Percentiles rank a stretch among this genome's conserved stretches.
phyloP scores from a whole-genome alignment of 768 basidiomycete species.

The Flagelloscypha sp. region DNA sequence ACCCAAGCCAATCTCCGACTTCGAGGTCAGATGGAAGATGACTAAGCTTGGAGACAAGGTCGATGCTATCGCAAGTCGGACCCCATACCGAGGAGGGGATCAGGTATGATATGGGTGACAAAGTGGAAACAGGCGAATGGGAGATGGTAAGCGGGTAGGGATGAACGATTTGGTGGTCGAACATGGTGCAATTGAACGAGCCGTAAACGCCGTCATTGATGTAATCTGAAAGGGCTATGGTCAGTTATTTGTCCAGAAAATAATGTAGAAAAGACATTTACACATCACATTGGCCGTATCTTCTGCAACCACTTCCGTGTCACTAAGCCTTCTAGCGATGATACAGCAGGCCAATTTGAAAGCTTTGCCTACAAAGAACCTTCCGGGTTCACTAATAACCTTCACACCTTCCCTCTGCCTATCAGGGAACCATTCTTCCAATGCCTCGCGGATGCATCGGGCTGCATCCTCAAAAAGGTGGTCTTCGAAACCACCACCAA shows the following conservation, averaged over 20 bases:
- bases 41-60: constrained; percentile 69
- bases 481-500: constrained; percentile 96
- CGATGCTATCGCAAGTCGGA: constrained; percentile 97
- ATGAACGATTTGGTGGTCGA: constrained; percentile 90
- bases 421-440: constrained; percentile 76
- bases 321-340: constrained; percentile 75
- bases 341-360: constrained; percentile 91
- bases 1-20: constrained; percentile 98
- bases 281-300: constrained; percentile 73
- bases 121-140: constrained; percentile 17
- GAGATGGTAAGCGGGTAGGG: constrained; percentile 76
- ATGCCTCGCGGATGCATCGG: constrained; percentile 54
- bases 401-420: constrained; percentile 54
- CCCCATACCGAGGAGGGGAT: constrained; percentile 83
- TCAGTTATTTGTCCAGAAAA: constrained; percentile 16
- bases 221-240: constrained; percentile 58
- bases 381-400: constrained; percentile 92
- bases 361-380: constrained; percentile 88
- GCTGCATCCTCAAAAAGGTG: constrained; percentile 78
- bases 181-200: constrained; percentile 92
- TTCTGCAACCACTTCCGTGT: constrained; percentile 23
- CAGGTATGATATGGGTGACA: constrained; percentile 23
- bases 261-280: constrained; percentile 46
- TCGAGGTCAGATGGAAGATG: constrained; percentile 62
- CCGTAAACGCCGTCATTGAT: constrained; percentile 99